These are phyloP conservation scores for Manihot esculenta DNA, from an alignment of 441 rosid genomes.

Conservation along the genomic window DNA sequence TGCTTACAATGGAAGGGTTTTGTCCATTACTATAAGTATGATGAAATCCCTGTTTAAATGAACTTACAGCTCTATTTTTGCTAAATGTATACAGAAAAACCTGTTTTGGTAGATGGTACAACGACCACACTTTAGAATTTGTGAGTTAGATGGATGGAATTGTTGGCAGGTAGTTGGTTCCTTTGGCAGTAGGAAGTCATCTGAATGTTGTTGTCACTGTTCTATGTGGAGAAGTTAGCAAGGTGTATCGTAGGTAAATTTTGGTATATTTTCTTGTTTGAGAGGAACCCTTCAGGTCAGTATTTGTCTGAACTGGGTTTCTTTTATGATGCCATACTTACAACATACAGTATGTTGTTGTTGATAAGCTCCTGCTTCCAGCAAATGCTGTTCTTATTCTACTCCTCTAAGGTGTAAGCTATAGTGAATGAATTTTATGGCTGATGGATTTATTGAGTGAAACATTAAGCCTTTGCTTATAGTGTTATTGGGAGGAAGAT, in stretches of 20 bases:
- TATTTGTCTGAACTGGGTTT: background rate
- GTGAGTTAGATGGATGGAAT: background rate
- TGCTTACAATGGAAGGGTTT: background rate
- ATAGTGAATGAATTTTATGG: background rate
- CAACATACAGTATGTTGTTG: background rate
- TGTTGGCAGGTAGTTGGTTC: background rate
- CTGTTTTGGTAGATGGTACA: background rate
- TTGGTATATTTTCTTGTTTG: conserved; percentile 1
- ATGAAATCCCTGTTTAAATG: background rate
- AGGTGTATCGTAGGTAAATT: background rate
- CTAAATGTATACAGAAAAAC: background rate
- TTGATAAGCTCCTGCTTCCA: background rate
- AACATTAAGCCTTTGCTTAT: background rate
- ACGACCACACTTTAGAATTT: background rate
- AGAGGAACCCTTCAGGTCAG: background rate
- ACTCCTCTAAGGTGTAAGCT: background rate
- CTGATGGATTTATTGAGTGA: background rate
- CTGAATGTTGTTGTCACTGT: background rate
- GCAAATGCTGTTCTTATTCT: background rate
- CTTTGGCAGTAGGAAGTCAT: background rate
- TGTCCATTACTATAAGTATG: conserved; percentile 1
- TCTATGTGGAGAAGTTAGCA: background rate
- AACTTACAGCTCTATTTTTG: background rate
- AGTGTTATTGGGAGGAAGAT: background rate
- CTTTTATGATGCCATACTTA: background rate